Evolutionary conservation across 306 rosid species (phyloP).

Genomic region (Cucurbita ficifolia): DNA sequence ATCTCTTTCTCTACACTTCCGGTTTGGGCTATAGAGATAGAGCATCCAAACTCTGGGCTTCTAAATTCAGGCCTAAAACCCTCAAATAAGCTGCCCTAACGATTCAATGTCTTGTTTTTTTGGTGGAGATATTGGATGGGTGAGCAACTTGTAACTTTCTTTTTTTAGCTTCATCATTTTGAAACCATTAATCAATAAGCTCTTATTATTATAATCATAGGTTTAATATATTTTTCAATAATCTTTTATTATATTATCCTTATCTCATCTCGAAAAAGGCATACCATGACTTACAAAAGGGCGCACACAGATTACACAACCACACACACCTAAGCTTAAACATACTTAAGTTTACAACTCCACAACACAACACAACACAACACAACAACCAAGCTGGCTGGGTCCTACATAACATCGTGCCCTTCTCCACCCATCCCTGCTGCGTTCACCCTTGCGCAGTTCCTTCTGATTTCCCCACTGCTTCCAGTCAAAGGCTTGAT

Average conservation of each 20-base stretch:
- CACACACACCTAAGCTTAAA: background rate
- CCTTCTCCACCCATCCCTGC: background rate
- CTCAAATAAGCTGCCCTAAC: no score
- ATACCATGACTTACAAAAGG: background rate
- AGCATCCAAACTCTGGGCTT: background rate
- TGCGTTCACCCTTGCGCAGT: constrained; percentile 20
- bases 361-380: background rate
- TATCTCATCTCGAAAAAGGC: no score
- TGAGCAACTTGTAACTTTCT: background rate
- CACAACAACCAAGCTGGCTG: no score
- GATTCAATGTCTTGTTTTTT: no score
- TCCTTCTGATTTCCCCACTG: constrained; percentile 21
- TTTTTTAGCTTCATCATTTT: background rate
- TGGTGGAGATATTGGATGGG: background rate
- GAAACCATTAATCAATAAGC: background rate
- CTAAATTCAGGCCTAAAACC: no score
- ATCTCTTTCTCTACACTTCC: no score
- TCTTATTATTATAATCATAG: no score
- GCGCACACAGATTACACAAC: background rate
- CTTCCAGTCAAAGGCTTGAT: constrained; percentile 44
- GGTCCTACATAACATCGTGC: background rate
- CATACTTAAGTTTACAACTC: background rate
- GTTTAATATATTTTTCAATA: no score
- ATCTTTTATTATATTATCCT: no score
- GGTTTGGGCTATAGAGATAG: no score